Base-by-base conservation (phyloP, 2,329 filamentous ascomycete genomes). In the Fusarium oxysporum region DNA sequence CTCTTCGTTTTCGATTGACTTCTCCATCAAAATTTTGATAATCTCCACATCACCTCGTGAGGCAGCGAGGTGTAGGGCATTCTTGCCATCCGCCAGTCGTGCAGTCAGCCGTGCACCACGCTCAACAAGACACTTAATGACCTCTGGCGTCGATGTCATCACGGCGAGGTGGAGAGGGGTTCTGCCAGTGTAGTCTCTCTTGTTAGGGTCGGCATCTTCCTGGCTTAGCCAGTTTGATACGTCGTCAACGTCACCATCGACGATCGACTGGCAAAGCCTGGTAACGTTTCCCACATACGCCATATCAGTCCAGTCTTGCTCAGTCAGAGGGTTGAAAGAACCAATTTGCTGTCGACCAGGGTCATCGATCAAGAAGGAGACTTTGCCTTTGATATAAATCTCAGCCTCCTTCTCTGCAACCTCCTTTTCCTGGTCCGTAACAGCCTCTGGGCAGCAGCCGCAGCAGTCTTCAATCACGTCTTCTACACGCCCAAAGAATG, bases 291-390 rank as follows among this genome's bases (percentile, higher is more conserved):
- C 93, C 40, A 97, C 87, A 73, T 97, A 97, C 1, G 94, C 93
- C 93, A 97, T 96, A 72, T 95, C 93, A 1, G 94, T 96, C 93
- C 94, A 97, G 78, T 96, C 93, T 56, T 93, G 87, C 45, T 94
- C 91, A 0, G 92, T 95, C 41, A 96, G 86, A 0, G 94, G 94
- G 75, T 96, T 92, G 83, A 97, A 97, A 14, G 87, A 89, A 32
- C 88, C 88, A 55, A 90, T 90, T 80, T 88, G 83, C 78, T 96
- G 94, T 62, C 94, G 87, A 23, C 94, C 94, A 3, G 94, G 93
- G 74, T 97, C 89, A 76, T 97, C 93, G 70, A 91, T 92, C 74
- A 96, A 85, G 80, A 97, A 97, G 0, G 86, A 85, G 14, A 96
- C 86, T 28, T 88, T 86, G 13, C 94, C 94, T 6, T 91, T 93